phyloP scores from a whole-genome alignment of 2,329 filamentous ascomycete genomes.

The Moelleriella libera region DNA sequence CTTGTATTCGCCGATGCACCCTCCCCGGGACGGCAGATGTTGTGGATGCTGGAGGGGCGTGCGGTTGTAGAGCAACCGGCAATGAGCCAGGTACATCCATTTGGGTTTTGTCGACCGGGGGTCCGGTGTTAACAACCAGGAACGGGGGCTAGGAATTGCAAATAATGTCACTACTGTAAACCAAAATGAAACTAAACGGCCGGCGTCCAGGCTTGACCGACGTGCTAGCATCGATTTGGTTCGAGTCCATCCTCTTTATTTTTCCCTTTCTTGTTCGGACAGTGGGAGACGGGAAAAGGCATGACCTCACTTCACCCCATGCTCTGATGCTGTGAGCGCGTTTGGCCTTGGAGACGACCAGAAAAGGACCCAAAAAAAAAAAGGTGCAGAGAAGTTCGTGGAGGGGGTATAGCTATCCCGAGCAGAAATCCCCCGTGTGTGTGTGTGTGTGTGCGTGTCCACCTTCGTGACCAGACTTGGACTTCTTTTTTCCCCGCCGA shows the following conservation, averaged over 20 bases:
- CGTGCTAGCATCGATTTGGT: constrained; percentile 5
- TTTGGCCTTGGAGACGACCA: not conserved
- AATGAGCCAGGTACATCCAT: constrained; percentile 23
- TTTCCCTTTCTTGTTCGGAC: not conserved
- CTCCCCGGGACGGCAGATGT: constrained; percentile 26
- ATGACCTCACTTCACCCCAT: too few species aligned
- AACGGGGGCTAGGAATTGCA: constrained; percentile 18
- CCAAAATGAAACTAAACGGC: constrained; percentile 4
- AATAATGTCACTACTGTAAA: constrained; percentile 1
- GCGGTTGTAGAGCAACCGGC: constrained; percentile 31
- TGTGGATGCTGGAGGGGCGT: constrained; percentile 20
- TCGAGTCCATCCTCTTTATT: not conserved
- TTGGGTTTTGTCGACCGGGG: constrained; percentile 13
- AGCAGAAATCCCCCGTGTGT: too few species aligned
- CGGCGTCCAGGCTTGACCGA: constrained; percentile 2
- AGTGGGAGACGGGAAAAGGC: not conserved
- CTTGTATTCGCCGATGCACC: constrained; percentile 25
- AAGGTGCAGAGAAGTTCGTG: too few species aligned
- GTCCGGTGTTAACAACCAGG: constrained; percentile 21
- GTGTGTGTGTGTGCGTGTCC: not conserved
- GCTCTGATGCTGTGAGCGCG: too few species aligned
- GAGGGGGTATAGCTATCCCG: too few species aligned
- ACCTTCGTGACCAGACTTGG: not conserved
- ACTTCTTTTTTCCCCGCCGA: not conserved
- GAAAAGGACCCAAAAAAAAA: too few species aligned